Evolutionary conservation across 1,139 yeast genomes (phyloP).

Genomic region (Hansenula lynferdii): DNA sequence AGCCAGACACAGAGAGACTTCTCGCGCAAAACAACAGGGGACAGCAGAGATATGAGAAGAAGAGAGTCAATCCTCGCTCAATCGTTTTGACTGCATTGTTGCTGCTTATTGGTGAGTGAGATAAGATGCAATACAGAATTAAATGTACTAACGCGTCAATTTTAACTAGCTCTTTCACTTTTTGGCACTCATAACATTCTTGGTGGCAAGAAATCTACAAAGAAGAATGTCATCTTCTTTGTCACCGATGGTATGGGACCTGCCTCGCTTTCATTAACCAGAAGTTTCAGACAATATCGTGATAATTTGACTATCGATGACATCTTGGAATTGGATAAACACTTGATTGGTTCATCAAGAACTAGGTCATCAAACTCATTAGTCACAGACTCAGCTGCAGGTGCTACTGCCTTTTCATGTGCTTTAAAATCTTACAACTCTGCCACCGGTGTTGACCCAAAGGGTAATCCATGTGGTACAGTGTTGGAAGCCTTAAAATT

Average conservation of each 20-base stretch:
- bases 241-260: conserved; percentile 96
- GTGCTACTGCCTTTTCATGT: conserved; percentile 88
- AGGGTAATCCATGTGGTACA: conserved; percentile 69
- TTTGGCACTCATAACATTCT: not conserved
- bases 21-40: not conserved
- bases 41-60: no score
- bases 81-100: not conserved
- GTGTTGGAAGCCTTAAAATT: conserved; percentile 78
- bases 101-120: not conserved
- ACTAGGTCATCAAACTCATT: conserved; percentile 69
- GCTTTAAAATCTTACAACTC: conserved; percentile 77
- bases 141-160: no score
- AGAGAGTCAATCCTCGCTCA: conserved; percentile 1
- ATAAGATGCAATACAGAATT: no score
- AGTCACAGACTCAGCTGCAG: conserved; percentile 90
- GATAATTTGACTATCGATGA: conserved; percentile 48
- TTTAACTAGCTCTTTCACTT: no score
- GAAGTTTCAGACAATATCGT: conserved; percentile 60
- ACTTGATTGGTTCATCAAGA: conserved; percentile 71
- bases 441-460: conserved; percentile 71
- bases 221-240: conserved; percentile 72
- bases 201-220: conserved; percentile 18
- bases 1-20: not conserved
- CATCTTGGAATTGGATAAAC: conserved; percentile 54
- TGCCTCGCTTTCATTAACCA: conserved; percentile 68